phyloP scores from a whole-genome alignment of 2,329 filamentous ascomycete species.

The Ophiosphaerella korrae region DNA sequence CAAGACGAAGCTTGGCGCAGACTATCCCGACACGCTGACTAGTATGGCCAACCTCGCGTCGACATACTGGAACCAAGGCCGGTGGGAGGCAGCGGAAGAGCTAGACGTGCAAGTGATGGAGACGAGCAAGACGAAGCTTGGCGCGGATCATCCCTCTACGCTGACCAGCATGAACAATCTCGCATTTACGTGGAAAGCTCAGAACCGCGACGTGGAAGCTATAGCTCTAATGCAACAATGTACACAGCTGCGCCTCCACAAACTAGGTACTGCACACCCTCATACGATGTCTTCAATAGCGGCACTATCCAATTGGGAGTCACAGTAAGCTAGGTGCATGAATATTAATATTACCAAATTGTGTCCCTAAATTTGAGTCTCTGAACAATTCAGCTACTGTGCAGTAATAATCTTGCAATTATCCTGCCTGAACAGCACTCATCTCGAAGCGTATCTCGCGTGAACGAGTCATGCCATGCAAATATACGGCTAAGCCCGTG shows the following conservation, averaged over 20 bases:
- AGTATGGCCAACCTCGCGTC: neutral
- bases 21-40: neutral
- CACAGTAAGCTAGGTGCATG: neutral
- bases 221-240: constrained; percentile 5
- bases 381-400: too few species aligned
- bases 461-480: too few species aligned
- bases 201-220: constrained; percentile 1
- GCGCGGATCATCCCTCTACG: constrained; percentile 1
- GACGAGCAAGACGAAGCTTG: constrained; percentile 4
- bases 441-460: too few species aligned
- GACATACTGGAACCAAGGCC: neutral
- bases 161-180: constrained; percentile 8
- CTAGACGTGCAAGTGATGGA: constrained; percentile 4
- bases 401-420: too few species aligned
- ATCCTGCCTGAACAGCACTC: too few species aligned
- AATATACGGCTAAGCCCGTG: too few species aligned
- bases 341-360: too few species aligned
- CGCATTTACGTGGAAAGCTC: neutral
- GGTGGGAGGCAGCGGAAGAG: constrained; percentile 4
- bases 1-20: neutral
- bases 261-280: constrained; percentile 3
- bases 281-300: neutral
- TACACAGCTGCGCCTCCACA: neutral
- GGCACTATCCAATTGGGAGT: neutral
- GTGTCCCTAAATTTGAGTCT: too few species aligned